Base-by-base conservation (phyloP, 2,329 filamentous ascomycete genomes). In the Trichoderma sp. region DNA sequence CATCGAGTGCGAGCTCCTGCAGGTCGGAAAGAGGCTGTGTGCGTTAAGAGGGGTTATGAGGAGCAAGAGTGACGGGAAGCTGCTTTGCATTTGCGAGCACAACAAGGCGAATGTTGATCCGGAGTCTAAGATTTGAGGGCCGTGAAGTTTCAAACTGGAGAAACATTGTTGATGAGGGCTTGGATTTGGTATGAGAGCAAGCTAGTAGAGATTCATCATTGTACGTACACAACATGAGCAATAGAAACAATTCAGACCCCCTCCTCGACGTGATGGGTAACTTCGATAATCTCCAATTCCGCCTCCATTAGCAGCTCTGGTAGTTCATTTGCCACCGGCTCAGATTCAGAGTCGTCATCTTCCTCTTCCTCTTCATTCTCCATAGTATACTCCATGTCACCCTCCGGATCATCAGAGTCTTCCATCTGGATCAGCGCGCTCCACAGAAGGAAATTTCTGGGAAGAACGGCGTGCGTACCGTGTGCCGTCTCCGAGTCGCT, bases 71-170 rank as follows among this genome's bases (percentile, higher is more conserved):
- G 85, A 86, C 68, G 84, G 86, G 0, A 78, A 79, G 52, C 69
- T 90, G 10, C 76, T 89, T 73, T 82, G 85, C 2, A 81, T 84
- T 7, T 89, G 86, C 59, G 87, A 90, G 73, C 89, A 91, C 78
- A 84, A 86, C 50, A 91, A 91, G 77, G 85, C 85, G 2, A 89
- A 87, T 72, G 84, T 84, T 50, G 87, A 90, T 71, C 79, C 83
- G 0, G 74, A 72, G 13, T 68, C 74, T n/a, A 79, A 77, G 65
- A 27, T 77, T 15, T 77, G 71, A 68, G n/a, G n/a, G 37, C 4
- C 6, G 3, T 35, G 5, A 13, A 45, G 10, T 19, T 17, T 60
- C 4, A 2, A 35, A 29, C 10, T 35, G n/a, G 13, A 15, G 19
- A 13, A 8, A 19, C 53, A 8, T 42, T 37, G 8, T 27, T 35